Conservation (phyloP, 2,329 filamentous ascomycete genomes). For the Parascedosporium putredinis region DNA sequence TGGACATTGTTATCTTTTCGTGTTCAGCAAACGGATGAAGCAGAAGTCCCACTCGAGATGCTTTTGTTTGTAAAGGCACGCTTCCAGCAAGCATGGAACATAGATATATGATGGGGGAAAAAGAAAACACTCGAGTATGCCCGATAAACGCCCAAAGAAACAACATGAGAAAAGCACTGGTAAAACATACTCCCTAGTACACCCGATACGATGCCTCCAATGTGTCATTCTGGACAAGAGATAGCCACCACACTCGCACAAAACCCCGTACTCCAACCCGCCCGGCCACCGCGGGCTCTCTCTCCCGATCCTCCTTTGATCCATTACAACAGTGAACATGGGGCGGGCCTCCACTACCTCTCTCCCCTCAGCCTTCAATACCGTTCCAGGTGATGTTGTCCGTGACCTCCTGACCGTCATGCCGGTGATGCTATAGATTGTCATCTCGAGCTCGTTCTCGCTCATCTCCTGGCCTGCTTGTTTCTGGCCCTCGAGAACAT, state of each 20-base stretch:
- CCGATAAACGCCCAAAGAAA: neutral
- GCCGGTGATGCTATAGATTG: conserved; percentile 44
- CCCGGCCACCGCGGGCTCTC: no score
- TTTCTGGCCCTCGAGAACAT: conserved; percentile 75
- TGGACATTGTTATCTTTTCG: no score
- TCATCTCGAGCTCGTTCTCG: conserved; percentile 53
- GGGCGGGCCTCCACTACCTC: neutral
- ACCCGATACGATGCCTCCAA: neutral
- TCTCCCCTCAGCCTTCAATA: conserved; percentile 7
- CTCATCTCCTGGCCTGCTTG: conserved; percentile 51
- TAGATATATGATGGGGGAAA: neutral
- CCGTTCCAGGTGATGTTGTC: conserved; percentile 30
- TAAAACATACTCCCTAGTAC: neutral
- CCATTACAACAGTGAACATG: no score
- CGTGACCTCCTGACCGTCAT: conserved; percentile 32
- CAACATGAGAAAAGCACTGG: neutral
- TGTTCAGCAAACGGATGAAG: no score
- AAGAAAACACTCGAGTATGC: neutral
- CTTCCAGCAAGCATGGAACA: neutral
- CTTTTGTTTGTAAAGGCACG: no score
- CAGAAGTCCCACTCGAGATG: no score
- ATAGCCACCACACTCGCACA: neutral
- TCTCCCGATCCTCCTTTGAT: no score
- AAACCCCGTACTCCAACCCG: conserved; percentile 2
- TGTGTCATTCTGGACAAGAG: neutral